Base-by-base conservation (phyloP, 2,329 filamentous ascomycete genomes). In the Penicillium decumbens region DNA sequence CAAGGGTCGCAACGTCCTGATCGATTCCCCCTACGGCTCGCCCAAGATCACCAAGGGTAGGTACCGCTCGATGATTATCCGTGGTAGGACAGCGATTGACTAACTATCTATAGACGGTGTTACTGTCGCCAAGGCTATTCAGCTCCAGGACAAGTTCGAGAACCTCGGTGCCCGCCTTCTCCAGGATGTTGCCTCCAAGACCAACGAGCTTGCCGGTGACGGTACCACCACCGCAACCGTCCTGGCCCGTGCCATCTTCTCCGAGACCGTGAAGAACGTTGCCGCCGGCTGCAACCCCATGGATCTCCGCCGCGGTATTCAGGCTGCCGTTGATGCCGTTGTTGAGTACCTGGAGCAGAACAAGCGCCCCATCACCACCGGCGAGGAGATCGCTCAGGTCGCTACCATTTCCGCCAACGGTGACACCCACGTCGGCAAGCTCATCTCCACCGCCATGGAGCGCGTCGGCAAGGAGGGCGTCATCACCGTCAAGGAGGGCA, bases 381-480 rank as follows among this genome's bases (percentile, higher is more conserved):
- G 88, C 70, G 89, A 85, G 66, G 93, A 98, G 81, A 89, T 98
- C 67, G 90, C 92, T 45, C 93, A 98, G 79, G 93, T 98, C 55
- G 93, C 93, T 59, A 97, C 93, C 65, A 98, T 98, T 77, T 92
- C 86, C 64, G 93, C 93, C 73, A 98, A 98, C 77, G 93, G 93
- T 63, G 93, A 98, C 71, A 84, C 83, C 51, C 91, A 96, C 77
- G 89, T 98, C 67, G 93, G 93, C 65, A 85, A 89, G 77, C 83
- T 98, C 70, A 93, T 98, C 73, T 91, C 93, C 70, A 96, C 85
- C 71, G 93, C 93, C 64, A 98, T 98, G 93, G 93, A 98, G 83
- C 95, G 95, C 83, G 93, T 98, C 58, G 93, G 93, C 76, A 98
- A 98, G 83, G 93, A 98, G 80, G 93, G 93, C 80, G 93, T 98